These are phyloP conservation scores for Tolypocladium endophyticum DNA, from an alignment of 2,329 filamentous ascomycete species.

Conservation along the genomic window DNA sequence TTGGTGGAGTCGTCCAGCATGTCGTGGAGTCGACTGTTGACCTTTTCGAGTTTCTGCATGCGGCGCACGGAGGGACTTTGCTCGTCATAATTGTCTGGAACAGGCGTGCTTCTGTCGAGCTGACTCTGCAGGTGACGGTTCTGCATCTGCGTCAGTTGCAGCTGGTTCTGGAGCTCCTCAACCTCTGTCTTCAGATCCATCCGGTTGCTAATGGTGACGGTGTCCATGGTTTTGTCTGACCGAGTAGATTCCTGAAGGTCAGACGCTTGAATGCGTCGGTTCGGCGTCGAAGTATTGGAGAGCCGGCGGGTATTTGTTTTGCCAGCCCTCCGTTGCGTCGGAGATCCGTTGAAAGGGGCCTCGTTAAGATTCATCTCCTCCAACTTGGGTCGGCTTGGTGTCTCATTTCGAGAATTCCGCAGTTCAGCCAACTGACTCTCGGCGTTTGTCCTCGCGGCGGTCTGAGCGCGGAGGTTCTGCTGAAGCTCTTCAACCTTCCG, in stretches of 20 bases:
- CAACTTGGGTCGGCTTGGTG: conserved; percentile 60
- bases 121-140: conserved; percentile 88
- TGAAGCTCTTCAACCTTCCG: conserved; percentile 83
- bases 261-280: conserved; percentile 56
- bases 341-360: conserved; percentile 62
- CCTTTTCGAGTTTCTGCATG: conserved; percentile 84
- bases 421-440: conserved; percentile 75
- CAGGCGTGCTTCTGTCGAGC: conserved; percentile 57
- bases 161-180: conserved; percentile 85
- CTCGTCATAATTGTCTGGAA: conserved; percentile 57
- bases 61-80: conserved; percentile 71
- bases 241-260: conserved; percentile 62
- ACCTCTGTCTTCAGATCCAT: conserved; percentile 88
- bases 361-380: conserved; percentile 86
- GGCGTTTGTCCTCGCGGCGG: conserved; percentile 68
- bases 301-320: conserved; percentile 47
- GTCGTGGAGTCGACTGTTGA: conserved; percentile 83
- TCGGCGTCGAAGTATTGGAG: conserved; percentile 70
- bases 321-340: conserved; percentile 54
- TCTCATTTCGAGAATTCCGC: conserved; percentile 63
- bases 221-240: conserved; percentile 75
- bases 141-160: conserved; percentile 91
- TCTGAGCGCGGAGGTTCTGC: conserved; percentile 74
- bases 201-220: conserved; percentile 71
- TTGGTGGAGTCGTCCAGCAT: conserved; percentile 89